phyloP scores from a whole-genome alignment of 441 rosid genomes.

The Euphorbia celastroides region DNA sequence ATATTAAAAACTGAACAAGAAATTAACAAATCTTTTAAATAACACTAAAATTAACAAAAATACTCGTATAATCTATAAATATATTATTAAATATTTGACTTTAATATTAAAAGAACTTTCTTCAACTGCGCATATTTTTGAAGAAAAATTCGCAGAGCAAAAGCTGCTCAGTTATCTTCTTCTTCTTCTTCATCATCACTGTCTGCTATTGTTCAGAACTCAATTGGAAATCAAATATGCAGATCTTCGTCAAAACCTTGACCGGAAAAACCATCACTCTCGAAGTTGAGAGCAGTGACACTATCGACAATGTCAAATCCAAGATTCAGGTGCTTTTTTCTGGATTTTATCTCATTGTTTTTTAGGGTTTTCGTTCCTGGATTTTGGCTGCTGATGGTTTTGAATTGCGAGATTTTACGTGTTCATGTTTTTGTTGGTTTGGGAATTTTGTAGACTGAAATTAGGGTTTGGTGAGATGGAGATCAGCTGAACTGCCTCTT shows the following conservation, averaged over 20 bases:
- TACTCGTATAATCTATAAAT: too few species aligned
- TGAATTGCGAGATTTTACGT: neutral
- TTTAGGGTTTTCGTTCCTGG: neutral
- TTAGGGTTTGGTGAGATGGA: neutral
- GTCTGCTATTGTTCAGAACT: neutral
- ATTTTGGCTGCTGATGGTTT: neutral
- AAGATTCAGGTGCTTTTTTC: slow-evolving; percentile 55
- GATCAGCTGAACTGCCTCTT: too few species aligned
- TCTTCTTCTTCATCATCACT: neutral
- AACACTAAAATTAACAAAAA: too few species aligned
- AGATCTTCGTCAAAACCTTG: slow-evolving; percentile 83
- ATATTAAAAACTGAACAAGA: too few species aligned
- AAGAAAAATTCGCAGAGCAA: neutral
- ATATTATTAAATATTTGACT: too few species aligned
- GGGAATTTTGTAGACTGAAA: neutral
- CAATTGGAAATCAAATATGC: slow-evolving; percentile 35
- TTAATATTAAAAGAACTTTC: neutral
- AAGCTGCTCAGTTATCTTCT: neutral
- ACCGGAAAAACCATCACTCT: slow-evolving; percentile 74
- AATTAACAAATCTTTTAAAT: too few species aligned
- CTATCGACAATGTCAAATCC: slow-evolving; percentile 82
- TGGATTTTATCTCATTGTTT: neutral
- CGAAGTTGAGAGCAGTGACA: too few species aligned
- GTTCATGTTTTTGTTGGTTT: slow-evolving; percentile 10
- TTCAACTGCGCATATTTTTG: neutral